Base-by-base conservation (phyloP, 2,329 filamentous ascomycete genomes). In the Dryadomyces quercus-mongolicae region DNA sequence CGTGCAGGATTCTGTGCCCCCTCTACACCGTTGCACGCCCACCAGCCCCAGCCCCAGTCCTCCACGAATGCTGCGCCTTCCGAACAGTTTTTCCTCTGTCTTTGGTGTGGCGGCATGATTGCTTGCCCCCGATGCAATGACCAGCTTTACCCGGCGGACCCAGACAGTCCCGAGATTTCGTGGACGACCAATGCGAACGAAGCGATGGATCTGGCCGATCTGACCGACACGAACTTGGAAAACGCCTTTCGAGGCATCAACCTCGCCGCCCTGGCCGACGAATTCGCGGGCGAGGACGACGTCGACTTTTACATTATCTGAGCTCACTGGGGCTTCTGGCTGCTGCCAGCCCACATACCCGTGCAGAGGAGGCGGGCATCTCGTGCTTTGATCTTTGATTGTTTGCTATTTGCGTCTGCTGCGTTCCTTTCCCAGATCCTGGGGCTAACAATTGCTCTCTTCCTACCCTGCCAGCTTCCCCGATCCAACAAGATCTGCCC, bases 401-500 rank as follows among this genome's bases (percentile, higher is more conserved):
- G 18, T 34, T 18, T 15, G 18, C 15, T 7, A 20, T 36, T 49
- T 25, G 25, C 10, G 10, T 20, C 12, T 25, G 47, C 47, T 38
- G n/a, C 10, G 16, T 49, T 20, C 31, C 20, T 38, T 10, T n/a
- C 18, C n/a, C 25, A 42, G 12, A 13, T 42, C 16, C 38, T 42
- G 22, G 53, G 71, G 74, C 76, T 70, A 77, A 71, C 62, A n/a
- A 36, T 9, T 20, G 10, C 8, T n/a, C n/a, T n/a, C n/a, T 60
- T 60, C 62, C 68, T 62, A 61, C 65, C 65, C 59, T 63, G 61
- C 76, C 81, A 96, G 91, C 87, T 97, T 69, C 93, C 93, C 60
- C 85, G 91, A 64, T 85, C 89, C 63, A 88, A 89, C 68, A 89
- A 87, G 71, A 78, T 79, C 57, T 98, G 93, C 73, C 89, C 90